Evolutionary conservation across 2,329 filamentous ascomycete genomes (phyloP), one percentile per base, ranked within the genome.

Genomic region (Thelonectria discophora): DNA sequence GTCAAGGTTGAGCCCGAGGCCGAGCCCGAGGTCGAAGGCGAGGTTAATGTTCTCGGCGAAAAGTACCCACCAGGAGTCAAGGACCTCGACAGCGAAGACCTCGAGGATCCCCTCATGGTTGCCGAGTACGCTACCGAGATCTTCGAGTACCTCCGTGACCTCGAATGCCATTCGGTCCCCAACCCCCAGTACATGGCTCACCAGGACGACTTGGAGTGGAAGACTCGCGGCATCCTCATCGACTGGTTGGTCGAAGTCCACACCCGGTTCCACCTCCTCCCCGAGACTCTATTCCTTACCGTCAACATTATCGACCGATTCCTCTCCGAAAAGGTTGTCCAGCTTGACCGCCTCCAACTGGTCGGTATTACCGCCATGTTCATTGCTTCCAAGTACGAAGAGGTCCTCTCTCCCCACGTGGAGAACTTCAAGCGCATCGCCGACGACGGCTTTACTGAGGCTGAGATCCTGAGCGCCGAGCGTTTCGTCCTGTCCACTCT

Each of bases 361-460:
- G 95, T 99, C 60, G 95, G 95, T 73, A 94, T 98, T 73, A 97
- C 95, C 21, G 95, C 94, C 78, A 98, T 99, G 95, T 98, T 98
- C 82, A 97, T 98, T 74, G 95, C 95, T 12, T 96, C 94, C 74
- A 99, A 99, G 82, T 99, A 98, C 76, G 94, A 99, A 79, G 95
- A 99, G 77, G 94, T 99, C 51, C 86, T 99, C 52, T 98, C 95
- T 11, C 95, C 95, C 47, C 94, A 98, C 71, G 94, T 99, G 40
- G 90, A 91, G 77, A 97, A 97, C 84, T 99, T 99, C 84, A 92
- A 92, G 72, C 93, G 97, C 73, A 94, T 99, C 71, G 93, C 95
- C 74, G 95, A 99, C 73, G 93, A 98, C 78, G 95, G 94, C 58
- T 99, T 98, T 79, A 91, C 89, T 5, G 94, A 97, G 77, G 88